Evolutionary conservation across 192 early-diverging fungal genomes (phyloP).

Genomic region (Linnemannia elongata): DNA sequence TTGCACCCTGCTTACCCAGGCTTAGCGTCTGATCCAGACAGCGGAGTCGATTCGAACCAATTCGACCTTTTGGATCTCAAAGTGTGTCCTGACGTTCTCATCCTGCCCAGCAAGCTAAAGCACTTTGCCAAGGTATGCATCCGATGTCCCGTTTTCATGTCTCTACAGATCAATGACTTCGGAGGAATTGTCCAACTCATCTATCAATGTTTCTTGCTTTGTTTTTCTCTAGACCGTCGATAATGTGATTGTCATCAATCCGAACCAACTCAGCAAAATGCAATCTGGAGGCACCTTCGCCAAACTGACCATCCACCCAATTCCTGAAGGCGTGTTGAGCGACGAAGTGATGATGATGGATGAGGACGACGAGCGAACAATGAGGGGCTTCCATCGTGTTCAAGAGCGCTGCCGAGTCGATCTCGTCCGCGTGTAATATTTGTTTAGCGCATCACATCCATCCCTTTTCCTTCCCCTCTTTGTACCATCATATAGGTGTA

Average conservation of each 20-base stretch:
- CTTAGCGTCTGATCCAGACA: conserved; percentile 56
- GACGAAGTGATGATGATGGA: conserved; percentile 47
- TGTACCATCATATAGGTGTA: neutral
- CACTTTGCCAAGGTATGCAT: conserved; percentile 72
- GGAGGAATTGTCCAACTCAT: neutral
- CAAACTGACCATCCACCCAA: conserved; percentile 77
- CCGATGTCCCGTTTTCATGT: neutral
- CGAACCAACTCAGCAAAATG: conserved; percentile 80
- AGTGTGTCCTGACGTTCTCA: conserved; percentile 86
- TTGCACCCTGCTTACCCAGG: conserved; percentile 90
- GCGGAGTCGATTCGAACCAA: conserved; percentile 52
- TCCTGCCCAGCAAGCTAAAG: conserved; percentile 81
- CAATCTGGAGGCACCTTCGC: conserved; percentile 88
- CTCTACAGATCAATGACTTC: neutral
- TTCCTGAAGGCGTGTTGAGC: conserved; percentile 23
- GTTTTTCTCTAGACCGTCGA: conserved; percentile 65
- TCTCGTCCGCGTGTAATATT: conserved; percentile 48
- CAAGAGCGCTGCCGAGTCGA: conserved; percentile 59
- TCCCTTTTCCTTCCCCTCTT: neutral
- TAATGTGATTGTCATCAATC: conserved; percentile 86
- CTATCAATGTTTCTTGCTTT: neutral
- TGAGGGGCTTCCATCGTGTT: conserved; percentile 34
- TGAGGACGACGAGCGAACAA: conserved; percentile 43
- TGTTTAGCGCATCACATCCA: neutral
- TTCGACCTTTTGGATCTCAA: conserved; percentile 60